Evolutionary conservation across 257 asterid genomes (phyloP).

Genomic region (Fraxinus pennsylvanica): DNA sequence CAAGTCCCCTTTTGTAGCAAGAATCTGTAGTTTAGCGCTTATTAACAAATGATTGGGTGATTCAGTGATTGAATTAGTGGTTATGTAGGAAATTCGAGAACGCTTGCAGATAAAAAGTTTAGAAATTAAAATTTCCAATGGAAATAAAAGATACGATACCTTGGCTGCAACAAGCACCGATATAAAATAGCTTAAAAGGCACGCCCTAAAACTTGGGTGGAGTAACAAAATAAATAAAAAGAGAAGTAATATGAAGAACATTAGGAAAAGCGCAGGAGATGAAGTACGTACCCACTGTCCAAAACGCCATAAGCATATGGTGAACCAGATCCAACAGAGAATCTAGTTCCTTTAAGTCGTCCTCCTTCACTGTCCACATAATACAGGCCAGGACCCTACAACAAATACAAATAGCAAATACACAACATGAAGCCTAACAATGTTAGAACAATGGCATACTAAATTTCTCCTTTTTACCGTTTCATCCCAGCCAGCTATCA

Average conservation of each 20-base stretch:
- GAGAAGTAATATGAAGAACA: background rate
- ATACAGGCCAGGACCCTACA: constrained; percentile 91
- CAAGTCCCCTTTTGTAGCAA: background rate
- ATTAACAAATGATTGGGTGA: background rate
- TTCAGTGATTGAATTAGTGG: background rate
- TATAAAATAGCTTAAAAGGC: background rate
- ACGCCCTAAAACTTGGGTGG: background rate
- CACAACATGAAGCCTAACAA: background rate
- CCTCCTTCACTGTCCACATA: constrained; percentile 99
- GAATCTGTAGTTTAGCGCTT: background rate
- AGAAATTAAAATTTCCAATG: background rate
- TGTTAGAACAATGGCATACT: background rate
- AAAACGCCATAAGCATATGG: constrained; percentile 95
- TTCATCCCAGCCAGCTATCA: constrained; percentile 99
- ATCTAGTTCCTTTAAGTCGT: constrained; percentile 86
- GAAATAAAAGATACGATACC: background rate
- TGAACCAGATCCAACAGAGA: constrained; percentile 98
- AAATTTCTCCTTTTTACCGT: constrained; percentile 48
- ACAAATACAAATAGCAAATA: constrained; percentile 19
- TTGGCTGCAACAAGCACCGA: background rate
- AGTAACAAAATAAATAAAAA: background rate
- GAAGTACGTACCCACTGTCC: constrained; percentile 77
- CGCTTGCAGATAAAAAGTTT: background rate
- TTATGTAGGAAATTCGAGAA: background rate
- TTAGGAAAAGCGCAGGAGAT: constrained; percentile 1